These are phyloP conservation scores for Syzygium jambos DNA, from an alignment of 345 rosid species.

Conservation along the genomic window DNA sequence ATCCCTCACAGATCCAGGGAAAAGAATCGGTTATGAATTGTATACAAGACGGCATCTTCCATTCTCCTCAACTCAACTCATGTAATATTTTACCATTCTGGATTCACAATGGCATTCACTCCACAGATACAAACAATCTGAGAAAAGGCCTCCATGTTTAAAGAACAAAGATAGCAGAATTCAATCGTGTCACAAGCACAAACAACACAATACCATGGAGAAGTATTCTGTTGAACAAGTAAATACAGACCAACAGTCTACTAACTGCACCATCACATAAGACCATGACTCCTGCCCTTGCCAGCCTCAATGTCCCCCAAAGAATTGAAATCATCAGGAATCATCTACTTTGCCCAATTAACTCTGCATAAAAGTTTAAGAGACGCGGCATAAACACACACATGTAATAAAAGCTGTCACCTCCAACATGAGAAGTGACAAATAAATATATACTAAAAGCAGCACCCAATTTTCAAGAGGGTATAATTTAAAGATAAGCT, in stretches of 20 bases:
- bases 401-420: neutral
- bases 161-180: neutral
- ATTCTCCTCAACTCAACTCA: neutral
- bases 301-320: neutral
- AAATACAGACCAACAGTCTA: neutral
- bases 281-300: neutral
- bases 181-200: neutral
- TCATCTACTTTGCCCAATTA: neutral
- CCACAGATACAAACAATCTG: neutral
- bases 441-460: neutral
- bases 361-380: constrained; percentile 10
- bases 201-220: neutral
- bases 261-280: neutral
- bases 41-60: neutral
- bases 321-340: neutral
- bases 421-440: neutral
- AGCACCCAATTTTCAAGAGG: neutral
- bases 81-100: neutral
- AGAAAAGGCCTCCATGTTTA: neutral
- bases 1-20: neutral
- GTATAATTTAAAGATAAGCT: neutral
- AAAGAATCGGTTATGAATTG: neutral
- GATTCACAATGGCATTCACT: neutral
- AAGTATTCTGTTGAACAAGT: neutral
- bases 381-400: neutral